Base-by-base conservation (phyloP, 2,329 filamentous ascomycete species). In the Diaporthe eres region DNA sequence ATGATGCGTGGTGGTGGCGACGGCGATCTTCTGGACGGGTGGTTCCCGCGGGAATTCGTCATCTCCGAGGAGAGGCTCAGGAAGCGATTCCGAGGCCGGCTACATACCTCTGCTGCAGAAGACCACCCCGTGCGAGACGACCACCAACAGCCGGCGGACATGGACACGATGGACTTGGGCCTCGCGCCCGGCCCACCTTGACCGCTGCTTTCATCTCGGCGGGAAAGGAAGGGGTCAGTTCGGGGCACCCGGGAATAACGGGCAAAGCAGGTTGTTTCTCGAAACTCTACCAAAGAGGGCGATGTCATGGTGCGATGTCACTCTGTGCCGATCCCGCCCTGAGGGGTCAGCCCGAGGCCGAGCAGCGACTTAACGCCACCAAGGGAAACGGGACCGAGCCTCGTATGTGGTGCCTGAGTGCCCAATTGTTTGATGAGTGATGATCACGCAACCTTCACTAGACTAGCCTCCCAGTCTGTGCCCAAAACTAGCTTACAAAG, bases 21-120 rank as follows among this genome's bases (percentile, higher is more conserved):
- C 1, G 81, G 76, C 0, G 79, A 81, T 61, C 81, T 87, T 61
- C 81, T 87, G 10, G 78, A 76, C 9, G 77, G 79, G 13, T 92
- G 90, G 90, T 91, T 92, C 63, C 90, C 90, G 0, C 80, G 84
- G 19, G 85, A 84, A 8, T 91, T 90, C 75, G 80, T 85, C 12
- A 82, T 90, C n/a, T 86, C 78, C 8, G 80, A 86, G 74, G 82
- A 87, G 77, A 86, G 90, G 79, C 78, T 90, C 79, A 76, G 77
- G 31, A 77, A 80, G 78, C 81, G 72, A 51, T 88, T 87, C 65
- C 73, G 78, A 8, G 85, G 84, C 0, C 77, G 81, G 44, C 60
- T 82, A 74, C 80, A 82, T 47, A 77, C 74, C 15, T 72, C 57
- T 15, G 73, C 70, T 34, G 34, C 34, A 34, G 34, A 34, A 8